These are phyloP conservation scores for Alternaria solani DNA, from an alignment of 2,329 filamentous ascomycete genomes.

Conservation along the genomic window DNA sequence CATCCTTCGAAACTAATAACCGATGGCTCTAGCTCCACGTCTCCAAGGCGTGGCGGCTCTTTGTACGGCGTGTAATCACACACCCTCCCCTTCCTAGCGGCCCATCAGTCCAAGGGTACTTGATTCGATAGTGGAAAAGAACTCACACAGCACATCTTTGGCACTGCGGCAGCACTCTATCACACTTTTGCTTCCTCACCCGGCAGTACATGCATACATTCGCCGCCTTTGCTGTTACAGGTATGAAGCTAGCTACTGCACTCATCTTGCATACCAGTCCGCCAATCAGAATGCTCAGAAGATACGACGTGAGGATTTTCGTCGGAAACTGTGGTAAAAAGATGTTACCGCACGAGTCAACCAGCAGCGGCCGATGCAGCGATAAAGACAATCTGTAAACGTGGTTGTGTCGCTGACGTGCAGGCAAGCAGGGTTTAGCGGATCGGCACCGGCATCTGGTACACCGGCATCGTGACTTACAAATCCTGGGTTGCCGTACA, in stretches of 20 bases:
- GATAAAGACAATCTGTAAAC: neutral
- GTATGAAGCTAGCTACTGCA: conserved; percentile 14
- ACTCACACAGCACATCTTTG: no score
- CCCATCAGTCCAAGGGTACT: neutral
- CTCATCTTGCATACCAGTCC: neutral
- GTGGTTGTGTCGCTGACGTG: neutral
- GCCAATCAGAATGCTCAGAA: neutral
- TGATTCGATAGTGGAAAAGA: no score
- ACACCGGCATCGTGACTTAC: neutral
- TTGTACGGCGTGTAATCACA: conserved; percentile 25
- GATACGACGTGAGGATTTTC: neutral
- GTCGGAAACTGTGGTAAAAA: neutral
- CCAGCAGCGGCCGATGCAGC: conserved; percentile 7
- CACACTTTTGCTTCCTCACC: conserved; percentile 23
- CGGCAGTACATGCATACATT: conserved; percentile 26
- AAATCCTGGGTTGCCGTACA: neutral
- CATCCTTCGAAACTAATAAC: no score
- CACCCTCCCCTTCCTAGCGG: conserved; percentile 14
- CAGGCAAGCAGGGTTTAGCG: neutral
- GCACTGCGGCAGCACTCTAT: conserved; percentile 13
- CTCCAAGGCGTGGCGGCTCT: conserved; percentile 1
- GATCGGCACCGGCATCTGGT: neutral
- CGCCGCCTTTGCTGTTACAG: conserved; percentile 14
- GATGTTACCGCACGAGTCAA: neutral
- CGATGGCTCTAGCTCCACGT: conserved; percentile 2